Conservation (phyloP, 1,284 basidiomycete genomes). For the Pseudozyma thailandica region DNA sequence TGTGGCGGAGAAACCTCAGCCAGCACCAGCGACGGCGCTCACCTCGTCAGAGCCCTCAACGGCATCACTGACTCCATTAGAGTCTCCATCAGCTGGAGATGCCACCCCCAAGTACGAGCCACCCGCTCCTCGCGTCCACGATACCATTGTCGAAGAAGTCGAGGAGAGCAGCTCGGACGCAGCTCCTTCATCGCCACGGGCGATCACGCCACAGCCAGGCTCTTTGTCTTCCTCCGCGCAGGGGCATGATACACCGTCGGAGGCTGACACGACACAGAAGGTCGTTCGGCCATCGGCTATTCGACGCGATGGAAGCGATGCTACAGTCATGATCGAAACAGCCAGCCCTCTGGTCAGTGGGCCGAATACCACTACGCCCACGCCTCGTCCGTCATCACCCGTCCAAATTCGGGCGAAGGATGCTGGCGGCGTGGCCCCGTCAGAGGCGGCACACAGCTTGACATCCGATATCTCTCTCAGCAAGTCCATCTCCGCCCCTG, state of each 20-base stretch:
- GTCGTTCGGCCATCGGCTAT: background rate
- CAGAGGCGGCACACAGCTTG: background rate
- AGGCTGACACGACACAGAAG: background rate
- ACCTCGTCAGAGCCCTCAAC: background rate
- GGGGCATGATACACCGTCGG: background rate
- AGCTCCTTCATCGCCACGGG: slow-evolving; percentile 19
- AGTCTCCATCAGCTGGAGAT: slow-evolving; percentile 17
- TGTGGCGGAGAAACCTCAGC: background rate
- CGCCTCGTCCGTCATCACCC: slow-evolving; percentile 40
- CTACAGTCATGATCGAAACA: slow-evolving; percentile 31
- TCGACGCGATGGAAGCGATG: slow-evolving; percentile 30
- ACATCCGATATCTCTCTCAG: slow-evolving; percentile 20
- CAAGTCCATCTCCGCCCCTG: slow-evolving; percentile 32
- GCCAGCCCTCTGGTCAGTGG: slow-evolving; percentile 28
- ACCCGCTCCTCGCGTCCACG: slow-evolving; percentile 21
- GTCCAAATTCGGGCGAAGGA: slow-evolving; percentile 15
- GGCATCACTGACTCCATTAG: slow-evolving; percentile 5
- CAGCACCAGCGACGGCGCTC: background rate
- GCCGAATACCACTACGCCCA: slow-evolving; percentile 41
- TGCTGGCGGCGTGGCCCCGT: background rate
- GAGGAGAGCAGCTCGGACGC: slow-evolving; percentile 46
- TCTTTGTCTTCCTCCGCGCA: background rate
- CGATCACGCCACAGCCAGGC: slow-evolving; percentile 16
- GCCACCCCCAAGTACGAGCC: slow-evolving; percentile 33
- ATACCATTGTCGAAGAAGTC: slow-evolving; percentile 42